phyloP scores from a whole-genome alignment of 352 stramenopile genomes.

The Pythium apleroticum region DNA sequence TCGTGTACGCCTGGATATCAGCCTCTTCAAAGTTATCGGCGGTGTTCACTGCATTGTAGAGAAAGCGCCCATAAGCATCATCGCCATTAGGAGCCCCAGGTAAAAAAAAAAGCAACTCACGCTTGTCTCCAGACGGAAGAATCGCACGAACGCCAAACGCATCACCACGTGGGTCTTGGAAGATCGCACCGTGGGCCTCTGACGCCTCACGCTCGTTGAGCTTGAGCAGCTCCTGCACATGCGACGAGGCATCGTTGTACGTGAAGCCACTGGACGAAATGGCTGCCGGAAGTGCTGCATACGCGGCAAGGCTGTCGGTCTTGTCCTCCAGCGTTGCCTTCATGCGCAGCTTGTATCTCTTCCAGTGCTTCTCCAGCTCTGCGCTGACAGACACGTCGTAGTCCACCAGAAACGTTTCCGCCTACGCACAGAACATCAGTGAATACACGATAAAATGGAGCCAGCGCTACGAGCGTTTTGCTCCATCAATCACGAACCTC shows the following conservation, averaged over 20 bases:
- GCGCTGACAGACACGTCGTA: constrained; percentile 62
- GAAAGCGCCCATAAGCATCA: background rate
- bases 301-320: constrained; percentile 47
- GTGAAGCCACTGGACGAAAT: constrained; percentile 30
- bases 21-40: constrained; percentile 44
- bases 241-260: constrained; percentile 19
- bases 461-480: background rate
- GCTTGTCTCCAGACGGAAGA: constrained; percentile 33
- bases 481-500: constrained; percentile 27
- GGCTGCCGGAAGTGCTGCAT: constrained; percentile 47
- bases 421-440: constrained; percentile 19
- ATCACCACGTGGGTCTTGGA: constrained; percentile 59
- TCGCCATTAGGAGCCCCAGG: too few species aligned
- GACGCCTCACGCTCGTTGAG: constrained; percentile 38
- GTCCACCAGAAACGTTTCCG: constrained; percentile 72
- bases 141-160: constrained; percentile 69
- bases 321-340: constrained; percentile 76
- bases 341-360: constrained; percentile 88
- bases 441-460: background rate
- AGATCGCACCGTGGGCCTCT: constrained; percentile 41
- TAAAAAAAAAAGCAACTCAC: too few species aligned
- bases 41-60: constrained; percentile 44
- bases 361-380: constrained; percentile 79
- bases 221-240: constrained; percentile 31
- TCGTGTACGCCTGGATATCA: constrained; percentile 47